Percentiles rank a stretch among this genome's conserved stretches.
Evolutionary conservation across 2,329 filamentous ascomycete genomes (phyloP).

Genomic region (Exophiala bonariae): DNA sequence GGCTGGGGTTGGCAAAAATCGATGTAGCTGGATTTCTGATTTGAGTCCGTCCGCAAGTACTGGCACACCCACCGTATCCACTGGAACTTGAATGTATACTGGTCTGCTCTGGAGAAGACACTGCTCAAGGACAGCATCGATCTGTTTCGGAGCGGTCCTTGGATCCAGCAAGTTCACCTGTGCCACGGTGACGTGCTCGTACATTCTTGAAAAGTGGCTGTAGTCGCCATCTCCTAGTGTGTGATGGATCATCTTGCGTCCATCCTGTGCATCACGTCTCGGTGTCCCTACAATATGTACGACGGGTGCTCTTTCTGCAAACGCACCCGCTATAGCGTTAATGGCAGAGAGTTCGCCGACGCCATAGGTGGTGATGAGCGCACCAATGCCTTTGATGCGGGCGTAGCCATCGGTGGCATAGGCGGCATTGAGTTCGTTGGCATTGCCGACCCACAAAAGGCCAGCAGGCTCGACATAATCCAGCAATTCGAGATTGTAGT

Average conservation of each 20-base stretch:
- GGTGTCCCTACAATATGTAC: slow-evolving; percentile 63
- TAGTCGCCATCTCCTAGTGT: slow-evolving; percentile 51
- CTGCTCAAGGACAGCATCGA: slow-evolving; percentile 52
- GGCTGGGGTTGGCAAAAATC: slow-evolving; percentile 46
- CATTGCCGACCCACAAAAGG: slow-evolving; percentile 60
- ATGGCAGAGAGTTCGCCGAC: slow-evolving; percentile 52
- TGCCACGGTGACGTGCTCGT: slow-evolving; percentile 48
- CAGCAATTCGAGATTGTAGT: slow-evolving; percentile 44
- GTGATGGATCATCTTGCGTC: slow-evolving; percentile 40
- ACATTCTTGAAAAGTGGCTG: slow-evolving; percentile 51
- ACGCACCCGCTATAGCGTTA: slow-evolving; percentile 43
- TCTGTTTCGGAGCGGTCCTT: slow-evolving; percentile 46
- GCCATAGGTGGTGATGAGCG: slow-evolving; percentile 58
- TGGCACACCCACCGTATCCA: slow-evolving; percentile 47
- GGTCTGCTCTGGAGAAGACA: slow-evolving; percentile 55
- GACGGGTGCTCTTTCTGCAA: slow-evolving; percentile 58
- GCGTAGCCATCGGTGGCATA: slow-evolving; percentile 79
- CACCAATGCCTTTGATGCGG: slow-evolving; percentile 47
- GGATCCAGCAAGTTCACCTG: slow-evolving; percentile 49
- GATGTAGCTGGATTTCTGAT: slow-evolving; percentile 66
- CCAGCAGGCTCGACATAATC: slow-evolving; percentile 57
- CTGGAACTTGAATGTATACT: slow-evolving; percentile 57
- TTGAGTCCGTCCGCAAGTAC: slow-evolving; percentile 34
- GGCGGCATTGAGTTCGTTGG: slow-evolving; percentile 63
- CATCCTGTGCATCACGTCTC: slow-evolving; percentile 47